Conservation (phyloP, 2,329 filamentous ascomycete genomes). For the Xylariaceae sp. region DNA sequence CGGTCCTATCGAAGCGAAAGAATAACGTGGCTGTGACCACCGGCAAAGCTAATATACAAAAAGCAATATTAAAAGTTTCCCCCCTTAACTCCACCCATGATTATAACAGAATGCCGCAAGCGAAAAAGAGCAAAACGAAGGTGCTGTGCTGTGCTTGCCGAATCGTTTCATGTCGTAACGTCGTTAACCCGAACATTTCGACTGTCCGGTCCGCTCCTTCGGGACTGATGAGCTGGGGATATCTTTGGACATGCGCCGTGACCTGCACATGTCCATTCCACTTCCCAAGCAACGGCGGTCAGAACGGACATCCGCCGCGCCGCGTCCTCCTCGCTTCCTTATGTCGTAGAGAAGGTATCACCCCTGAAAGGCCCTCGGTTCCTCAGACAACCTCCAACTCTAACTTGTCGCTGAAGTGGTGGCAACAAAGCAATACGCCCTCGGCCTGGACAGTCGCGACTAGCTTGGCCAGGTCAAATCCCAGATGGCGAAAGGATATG, state of each 20-base stretch:
- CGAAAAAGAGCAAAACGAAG: not conserved
- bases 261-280: constrained; percentile 6
- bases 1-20: constrained; percentile 5
- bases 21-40: too few relatives aligned
- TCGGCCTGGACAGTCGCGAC: constrained; percentile 2
- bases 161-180: constrained; percentile 15
- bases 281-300: constrained; percentile 8
- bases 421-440: not conserved
- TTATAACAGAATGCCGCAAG: not conserved
- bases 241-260: constrained; percentile 6
- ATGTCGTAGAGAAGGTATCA: too few relatives aligned
- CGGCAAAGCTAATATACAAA: constrained; percentile 12
- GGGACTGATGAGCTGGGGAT: constrained; percentile 1
- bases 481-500: too few relatives aligned
- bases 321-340: constrained; percentile 1
- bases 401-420: constrained; percentile 11
- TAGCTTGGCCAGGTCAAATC: not conserved
- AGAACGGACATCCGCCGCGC: too few relatives aligned
- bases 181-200: constrained; percentile 8
- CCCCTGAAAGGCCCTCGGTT: constrained; percentile 1
- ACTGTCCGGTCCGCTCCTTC: constrained; percentile 5
- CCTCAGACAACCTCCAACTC: constrained; percentile 1
- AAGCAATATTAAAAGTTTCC: constrained; percentile 14
- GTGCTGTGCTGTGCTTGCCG: constrained; percentile 11
- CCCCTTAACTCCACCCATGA: constrained; percentile 17